Base-by-base conservation (phyloP, 2,329 filamentous ascomycete genomes). In the Didymella arachidicola region DNA sequence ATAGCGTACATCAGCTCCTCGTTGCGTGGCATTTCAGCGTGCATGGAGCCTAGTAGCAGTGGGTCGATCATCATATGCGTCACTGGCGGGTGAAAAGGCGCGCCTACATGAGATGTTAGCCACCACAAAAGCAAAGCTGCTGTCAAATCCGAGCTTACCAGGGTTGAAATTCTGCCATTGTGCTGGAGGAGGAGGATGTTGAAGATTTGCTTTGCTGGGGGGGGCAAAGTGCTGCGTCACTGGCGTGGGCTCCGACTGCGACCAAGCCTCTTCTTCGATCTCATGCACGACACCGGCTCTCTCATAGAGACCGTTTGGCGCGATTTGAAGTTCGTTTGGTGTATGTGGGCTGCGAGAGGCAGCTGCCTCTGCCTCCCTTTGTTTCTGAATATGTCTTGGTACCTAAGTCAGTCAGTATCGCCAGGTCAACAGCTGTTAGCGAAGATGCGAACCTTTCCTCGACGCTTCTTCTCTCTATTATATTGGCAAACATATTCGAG, bases 401-500 rank as follows among this genome's bases (percentile, higher is more conserved):
- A 77, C 74, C 72, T 76, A 46, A 55, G 41, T 59, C 55, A 34
- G 54, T 67, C 38, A 70, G 60, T 44, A 57, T 46, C 27, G 44
- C 32, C n/a, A 32, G 22, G 22, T 34, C 32, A 46, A 44, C 19
- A 42, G 8, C 22, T 46, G 29, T 11, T 12, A 32, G 42, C 3
- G 19, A 32, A 36, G 27, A 36, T 26, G 30, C 59, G 36, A 50
- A 92, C 92, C 77, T 97, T 97, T 66, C 93, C 93, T 72, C 93
- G 86, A 82, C 97, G 96, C 81, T 97, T 97, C 68, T 93, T 88
- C 78, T 96, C 92, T 59, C 93, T 88, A 62, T 92, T 89, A 79
- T 97, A 97, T 79, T 97, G 92, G 80, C 93, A 97, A 42, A 89
- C 87, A 66, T 97, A 83, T 29, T 90, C 90, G 68, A 96, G 94